Base-by-base conservation (phyloP, 371 early-diverging fungal species). In the Lichtheimia corymbifera region DNA sequence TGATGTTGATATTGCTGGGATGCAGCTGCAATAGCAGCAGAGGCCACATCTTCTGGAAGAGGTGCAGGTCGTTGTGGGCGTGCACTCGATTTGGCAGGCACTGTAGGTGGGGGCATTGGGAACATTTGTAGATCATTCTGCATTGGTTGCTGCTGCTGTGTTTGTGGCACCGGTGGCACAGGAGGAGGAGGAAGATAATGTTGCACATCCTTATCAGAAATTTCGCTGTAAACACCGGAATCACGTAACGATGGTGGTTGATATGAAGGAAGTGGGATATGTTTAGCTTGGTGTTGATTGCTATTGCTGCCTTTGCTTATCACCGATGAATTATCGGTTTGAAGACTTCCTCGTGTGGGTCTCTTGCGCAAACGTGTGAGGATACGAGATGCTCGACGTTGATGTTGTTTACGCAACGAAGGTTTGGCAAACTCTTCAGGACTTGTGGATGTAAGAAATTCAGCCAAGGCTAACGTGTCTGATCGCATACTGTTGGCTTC, bases 201-300 rank as follows among this genome's bases (percentile, higher is more conserved):
- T 7, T 24, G 17, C 4, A 28, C 54, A 7, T 72, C 70, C 51
- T 71, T 69, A 43, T 73, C 74, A 5, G 74, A 74, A 22, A 50
- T 41, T 17, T 73, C 71, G 49, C 75, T 80, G 27, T 75, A 80
- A 9, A 73, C 61, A 14, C 76, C 77, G 6, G 77, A 80, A 51
- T 74, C 77, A 13, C 74, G 70, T 52, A 67, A 20, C 2, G 59
- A 43, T 15, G 49, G 60, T 15, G 61, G 58, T 13, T 44, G 55
- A 24, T 70, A 66, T 6, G 57, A 64, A 14, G 66, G 70, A 18
- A 70, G 35, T 20, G 70, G 70, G 15, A 61, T 70, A 52, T 70
- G 65, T 35, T 35, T 27, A 17, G 9, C 45, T 28, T 58, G 43
- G 2, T 58, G n/a, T 4, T 41, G 24, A 4, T 18, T 25, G 14